Base-by-base conservation (phyloP, 345 rosid species). In the Rhodamnia argentea region DNA sequence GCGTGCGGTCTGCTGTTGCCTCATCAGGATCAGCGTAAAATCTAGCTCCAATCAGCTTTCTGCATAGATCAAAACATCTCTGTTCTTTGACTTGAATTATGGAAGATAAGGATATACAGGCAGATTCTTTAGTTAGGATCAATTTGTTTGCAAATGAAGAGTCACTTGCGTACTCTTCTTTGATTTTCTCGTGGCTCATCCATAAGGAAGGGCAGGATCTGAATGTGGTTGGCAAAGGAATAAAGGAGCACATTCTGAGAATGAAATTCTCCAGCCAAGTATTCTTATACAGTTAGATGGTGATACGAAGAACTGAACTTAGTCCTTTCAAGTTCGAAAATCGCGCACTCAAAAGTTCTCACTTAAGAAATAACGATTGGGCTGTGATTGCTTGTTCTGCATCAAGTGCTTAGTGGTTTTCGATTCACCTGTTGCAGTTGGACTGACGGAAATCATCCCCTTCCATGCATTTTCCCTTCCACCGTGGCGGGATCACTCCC, bases 1-100 rank as follows among this genome's bases (percentile, higher is more conserved):
- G 90, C 16, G 96, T 86, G 16, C 75, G 86, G 89, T 60, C 87
- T 44, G 81, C 87, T 42, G 78, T 40, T 9, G 1, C 0, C 2
- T 88, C 92, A 47, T 89, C 89, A 10, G 24, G 47, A 10, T 78
- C 85, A 6, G 87, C 85, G 86, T 96, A 96, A 86, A 83, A 93
- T 91, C 94, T 94, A 82, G 96, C 98, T 87, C 99, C 99, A 10
- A 95, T 94, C 60, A 96, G 70, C 89, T 96, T 96, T 89, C 99
- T 96, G 89, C 83, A 27, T 70, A 26, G 62, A 86, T 40, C 60
- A 22, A 84, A 84, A 58, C 53, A 22, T 70, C 8, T 24, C 27
- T 44, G 57, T 52, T 4, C 3, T 11, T 6, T 47, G 60, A 32
- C 50, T 55, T 10, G 50, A 40, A 56, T 16, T 9, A 22, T 55